phyloP scores from a whole-genome alignment of 2,329 filamentous ascomycete species.

The Fusarium udum region DNA sequence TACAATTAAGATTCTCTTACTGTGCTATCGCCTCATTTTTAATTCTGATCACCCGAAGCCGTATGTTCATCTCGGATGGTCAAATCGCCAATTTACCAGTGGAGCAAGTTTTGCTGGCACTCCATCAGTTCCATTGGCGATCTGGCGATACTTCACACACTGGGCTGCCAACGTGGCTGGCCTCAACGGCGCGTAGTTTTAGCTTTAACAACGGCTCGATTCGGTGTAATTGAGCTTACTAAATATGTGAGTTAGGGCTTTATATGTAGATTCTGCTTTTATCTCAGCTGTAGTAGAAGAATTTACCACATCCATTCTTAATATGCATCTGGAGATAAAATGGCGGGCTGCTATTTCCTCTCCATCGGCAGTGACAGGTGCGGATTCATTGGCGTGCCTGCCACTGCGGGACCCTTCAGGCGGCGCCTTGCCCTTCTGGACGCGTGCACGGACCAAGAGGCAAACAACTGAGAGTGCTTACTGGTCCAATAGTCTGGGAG shows the following conservation, averaged over 20 bases:
- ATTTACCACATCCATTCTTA: neutral
- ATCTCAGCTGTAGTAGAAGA: neutral
- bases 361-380: constrained; percentile 10
- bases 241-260: neutral
- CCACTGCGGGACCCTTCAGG: constrained; percentile 31
- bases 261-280: neutral
- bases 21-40: neutral
- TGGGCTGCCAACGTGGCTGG: constrained; percentile 29
- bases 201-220: neutral
- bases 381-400: constrained; percentile 26
- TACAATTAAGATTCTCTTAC: neutral
- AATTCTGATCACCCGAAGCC: constrained; percentile 28
- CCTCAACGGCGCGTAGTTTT: constrained; percentile 13
- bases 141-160: constrained; percentile 18
- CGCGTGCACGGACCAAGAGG: constrained; percentile 43
- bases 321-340: neutral
- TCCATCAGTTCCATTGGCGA: constrained; percentile 18
- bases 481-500: constrained; percentile 32
- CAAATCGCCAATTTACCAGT: constrained; percentile 22
- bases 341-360: constrained; percentile 6
- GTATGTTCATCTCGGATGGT: constrained; percentile 27
- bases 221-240: neutral
- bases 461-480: constrained; percentile 50
- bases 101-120: constrained; percentile 15
- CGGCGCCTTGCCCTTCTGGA: constrained; percentile 43